Evolutionary conservation across 2,329 filamentous ascomycete genomes (phyloP).

Genomic region (Hortaea sp.): DNA sequence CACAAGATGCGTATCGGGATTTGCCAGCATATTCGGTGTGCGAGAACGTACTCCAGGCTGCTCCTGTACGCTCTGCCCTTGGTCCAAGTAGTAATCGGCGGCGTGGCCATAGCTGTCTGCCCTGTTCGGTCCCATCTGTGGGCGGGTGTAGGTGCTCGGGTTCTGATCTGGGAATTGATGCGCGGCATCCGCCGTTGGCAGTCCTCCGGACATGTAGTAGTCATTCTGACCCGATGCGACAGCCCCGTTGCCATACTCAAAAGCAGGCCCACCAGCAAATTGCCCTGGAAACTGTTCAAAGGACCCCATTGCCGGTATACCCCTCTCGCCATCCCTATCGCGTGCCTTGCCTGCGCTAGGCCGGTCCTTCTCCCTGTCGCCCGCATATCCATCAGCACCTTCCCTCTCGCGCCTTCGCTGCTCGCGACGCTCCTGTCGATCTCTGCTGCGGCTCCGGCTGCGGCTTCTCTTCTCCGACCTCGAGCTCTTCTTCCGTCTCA

Average conservation of each 20-base stretch:
- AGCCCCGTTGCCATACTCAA: background rate
- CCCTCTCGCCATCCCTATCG: conserved; percentile 16
- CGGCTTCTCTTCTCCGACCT: conserved; percentile 10
- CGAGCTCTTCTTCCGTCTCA: conserved; percentile 10
- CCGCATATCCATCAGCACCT: background rate
- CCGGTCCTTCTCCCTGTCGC: conserved; percentile 5
- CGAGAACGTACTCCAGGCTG: conserved; percentile 52
- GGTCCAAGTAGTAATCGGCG: conserved; percentile 52
- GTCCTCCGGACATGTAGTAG: conserved; percentile 20
- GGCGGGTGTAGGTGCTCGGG: conserved; percentile 34
- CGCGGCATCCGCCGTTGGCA: conserved; percentile 16
- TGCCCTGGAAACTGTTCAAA: conserved; percentile 25
- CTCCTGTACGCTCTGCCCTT: conserved; percentile 47
- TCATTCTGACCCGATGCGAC: conserved; percentile 3
- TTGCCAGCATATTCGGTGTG: conserved; percentile 42
- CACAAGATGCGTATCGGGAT: conserved; percentile 45
- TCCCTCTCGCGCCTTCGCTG: conserved; percentile 6
- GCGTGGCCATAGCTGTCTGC: conserved; percentile 42
- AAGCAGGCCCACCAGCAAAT: conserved; percentile 8
- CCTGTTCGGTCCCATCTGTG: conserved; percentile 34
- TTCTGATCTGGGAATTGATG: conserved; percentile 52
- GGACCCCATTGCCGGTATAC: conserved; percentile 19
- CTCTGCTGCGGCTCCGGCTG: conserved; percentile 17
- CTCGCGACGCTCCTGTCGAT: conserved; percentile 7
- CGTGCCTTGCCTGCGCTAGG: conserved; percentile 12